These are phyloP conservation scores for Picea mariana DNA, from an alignment of 83 land plant genomes.

Conservation along the genomic window DNA sequence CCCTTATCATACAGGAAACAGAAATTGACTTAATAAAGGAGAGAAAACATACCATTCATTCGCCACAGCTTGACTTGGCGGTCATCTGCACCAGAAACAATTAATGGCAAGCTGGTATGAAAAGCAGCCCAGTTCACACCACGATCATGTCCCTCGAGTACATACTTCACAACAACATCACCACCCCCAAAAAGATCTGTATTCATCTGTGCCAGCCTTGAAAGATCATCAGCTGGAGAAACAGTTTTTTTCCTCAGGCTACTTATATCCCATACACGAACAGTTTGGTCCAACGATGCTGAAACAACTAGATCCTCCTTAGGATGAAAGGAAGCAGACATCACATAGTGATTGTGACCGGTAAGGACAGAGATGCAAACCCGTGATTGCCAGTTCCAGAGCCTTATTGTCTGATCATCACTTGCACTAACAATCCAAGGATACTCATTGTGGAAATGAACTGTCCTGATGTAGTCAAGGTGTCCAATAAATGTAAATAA, in stretches of 20 bases:
- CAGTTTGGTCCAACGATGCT: conserved; percentile 77
- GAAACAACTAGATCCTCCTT: conserved; percentile 77
- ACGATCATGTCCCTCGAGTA: conserved; percentile 79
- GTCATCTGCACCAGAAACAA: conserved; percentile 85
- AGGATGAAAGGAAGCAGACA: conserved; percentile 81
- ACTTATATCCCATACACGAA: conserved; percentile 80
- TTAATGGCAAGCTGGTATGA: conserved; percentile 70
- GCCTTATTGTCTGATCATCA: conserved; percentile 81
- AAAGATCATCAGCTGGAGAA: conserved; percentile 67
- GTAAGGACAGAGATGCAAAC: conserved; percentile 72
- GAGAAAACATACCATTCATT: conserved; percentile 68
- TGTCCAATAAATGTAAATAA: conserved; percentile 72
- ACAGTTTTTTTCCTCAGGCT: conserved; percentile 60
- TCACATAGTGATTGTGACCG: conserved; percentile 81
- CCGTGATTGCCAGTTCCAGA: conserved; percentile 86
- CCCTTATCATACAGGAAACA: neutral
- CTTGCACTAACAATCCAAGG: conserved; percentile 90
- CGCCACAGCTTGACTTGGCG: conserved; percentile 83
- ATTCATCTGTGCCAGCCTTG: conserved; percentile 68
- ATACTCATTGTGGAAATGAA: conserved; percentile 68
- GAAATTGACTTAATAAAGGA: neutral
- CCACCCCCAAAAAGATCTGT: conserved; percentile 79
- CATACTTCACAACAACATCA: conserved; percentile 84
- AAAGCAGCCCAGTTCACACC: conserved; percentile 86
- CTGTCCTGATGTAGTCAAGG: conserved; percentile 77